Evolutionary conservation across 352 stramenopile genomes (phyloP), one percentile per base, ranked within the genome.

Genomic region (Pilasporangium apinafurcum): DNA sequence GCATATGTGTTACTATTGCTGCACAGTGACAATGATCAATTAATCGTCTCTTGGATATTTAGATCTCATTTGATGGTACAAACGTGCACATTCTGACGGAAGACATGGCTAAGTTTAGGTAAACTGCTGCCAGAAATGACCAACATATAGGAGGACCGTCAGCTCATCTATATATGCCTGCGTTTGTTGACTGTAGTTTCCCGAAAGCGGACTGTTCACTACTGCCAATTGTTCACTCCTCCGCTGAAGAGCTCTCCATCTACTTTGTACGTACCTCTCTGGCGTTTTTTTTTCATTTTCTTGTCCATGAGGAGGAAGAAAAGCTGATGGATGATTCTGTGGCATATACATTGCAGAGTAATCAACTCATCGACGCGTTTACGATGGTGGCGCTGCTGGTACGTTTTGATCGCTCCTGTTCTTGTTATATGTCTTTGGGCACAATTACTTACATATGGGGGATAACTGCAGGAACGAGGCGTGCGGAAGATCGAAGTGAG

Each of bases 201-300:
- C 96, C 96, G 0, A 86, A 86, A 53, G 56, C 69, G 18, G 96
- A 99, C 55, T 98, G 95, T 71, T 92, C 88, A 32, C 62, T 98
- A 48, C 63, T 99, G 21, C 96, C 96, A 10, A 96, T 99, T 32
- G 74, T 98, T 21, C 96, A 99, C 75, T 98, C 95, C 20, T 98
- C 95, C 7, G 89, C 91, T 0, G 96, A 99, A 69, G 95, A 99
- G 58, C 73, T 98, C 33, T 86, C 92, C 33, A 92, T 96, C 53
- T 97, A 98, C 67, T 77, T 98, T 36, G 83, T 95, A 77, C 46
- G 77, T 77, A 12, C 1, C 16, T 4, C 8, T 9, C 4, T 18
- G n/a, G n/a, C n/a, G n/a, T 32, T 37, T 9, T 30, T 31, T 29
- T 18, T 48, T 16, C 8, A 12, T 37, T 40, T 8, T 29, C 30